Conservation (phyloP, 257 asterid species). For the Ajuga chamaepitys region DNA sequence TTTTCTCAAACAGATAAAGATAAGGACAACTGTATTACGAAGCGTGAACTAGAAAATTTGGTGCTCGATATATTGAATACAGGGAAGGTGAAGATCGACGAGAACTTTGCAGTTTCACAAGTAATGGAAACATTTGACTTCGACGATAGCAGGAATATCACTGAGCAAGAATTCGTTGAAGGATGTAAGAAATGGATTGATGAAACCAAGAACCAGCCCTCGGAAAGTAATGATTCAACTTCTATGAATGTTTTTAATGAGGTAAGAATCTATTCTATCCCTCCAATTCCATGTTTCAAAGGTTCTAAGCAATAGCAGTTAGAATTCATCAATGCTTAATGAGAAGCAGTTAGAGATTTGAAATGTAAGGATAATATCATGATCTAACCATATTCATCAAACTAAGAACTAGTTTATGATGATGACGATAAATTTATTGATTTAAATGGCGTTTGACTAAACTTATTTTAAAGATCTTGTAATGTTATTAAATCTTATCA, state of each 20-base stretch:
- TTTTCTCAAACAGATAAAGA: constrained; percentile 35
- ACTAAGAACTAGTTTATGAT: no score
- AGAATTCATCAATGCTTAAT: no score
- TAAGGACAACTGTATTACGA: constrained; percentile 14
- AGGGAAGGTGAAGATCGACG: constrained; percentile 27
- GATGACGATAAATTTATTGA: no score
- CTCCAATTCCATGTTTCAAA: no score
- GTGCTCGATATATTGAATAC: constrained; percentile 25
- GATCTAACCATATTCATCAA: no score
- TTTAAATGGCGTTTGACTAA: no score
- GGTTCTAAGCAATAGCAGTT: no score
- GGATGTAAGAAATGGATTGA: constrained; percentile 42
- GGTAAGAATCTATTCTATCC: constrained; percentile 16
- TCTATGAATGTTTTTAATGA: constrained; percentile 23
- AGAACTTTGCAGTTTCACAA: constrained; percentile 27
- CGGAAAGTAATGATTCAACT: constrained; percentile 8
- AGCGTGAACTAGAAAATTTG: constrained; percentile 29
- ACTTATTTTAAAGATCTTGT: no score
- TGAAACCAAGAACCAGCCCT: constrained; percentile 20
- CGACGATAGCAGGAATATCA: constrained; percentile 17
- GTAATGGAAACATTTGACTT: constrained; percentile 33
- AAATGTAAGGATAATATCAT: no score
- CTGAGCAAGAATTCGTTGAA: constrained; percentile 28
- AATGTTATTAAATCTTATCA: background rate
- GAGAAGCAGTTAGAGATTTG: no score